phyloP scores from a whole-genome alignment of 306 rosid species.

The Canavalia ensiformis region DNA sequence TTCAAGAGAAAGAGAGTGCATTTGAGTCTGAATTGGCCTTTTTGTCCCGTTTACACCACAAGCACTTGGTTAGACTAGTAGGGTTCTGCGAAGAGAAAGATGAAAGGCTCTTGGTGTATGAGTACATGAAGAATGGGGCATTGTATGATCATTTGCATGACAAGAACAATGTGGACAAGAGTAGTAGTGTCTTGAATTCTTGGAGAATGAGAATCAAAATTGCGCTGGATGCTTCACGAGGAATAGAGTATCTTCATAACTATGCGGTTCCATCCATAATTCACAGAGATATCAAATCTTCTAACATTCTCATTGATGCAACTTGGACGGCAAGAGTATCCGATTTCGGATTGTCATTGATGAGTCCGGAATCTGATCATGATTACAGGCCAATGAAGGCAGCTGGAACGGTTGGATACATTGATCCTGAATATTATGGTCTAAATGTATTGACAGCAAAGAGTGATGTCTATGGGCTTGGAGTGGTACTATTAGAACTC shows the following conservation, averaged over 20 bases:
- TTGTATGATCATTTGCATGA: conserved; percentile 83
- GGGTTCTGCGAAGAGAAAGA: conserved; percentile 92
- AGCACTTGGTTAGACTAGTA: conserved; percentile 88
- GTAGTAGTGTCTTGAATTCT: conserved; percentile 67
- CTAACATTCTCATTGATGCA: conserved; percentile 81
- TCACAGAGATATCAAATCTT: conserved; percentile 92
- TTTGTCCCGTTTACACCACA: conserved; percentile 93
- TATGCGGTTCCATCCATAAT: conserved; percentile 96
- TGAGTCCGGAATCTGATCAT: conserved; percentile 74
- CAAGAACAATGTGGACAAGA: conserved; percentile 74
- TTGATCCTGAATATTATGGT: conserved; percentile 96
- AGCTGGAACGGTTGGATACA: conserved; percentile 94
- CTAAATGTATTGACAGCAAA: conserved; percentile 89
- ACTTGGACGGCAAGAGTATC: conserved; percentile 91
- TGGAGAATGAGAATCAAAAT: conserved; percentile 96
- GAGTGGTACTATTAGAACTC: conserved; percentile 87
- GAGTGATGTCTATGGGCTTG: conserved; percentile 97
- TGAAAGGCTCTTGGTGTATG: conserved; percentile 90
- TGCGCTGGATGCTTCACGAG: conserved; percentile 89
- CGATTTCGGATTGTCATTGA: conserved; percentile 88
- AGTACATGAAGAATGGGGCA: conserved; percentile 96
- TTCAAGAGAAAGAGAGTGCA: conserved; percentile 93
- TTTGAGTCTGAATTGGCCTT: conserved; percentile 91
- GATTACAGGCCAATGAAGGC: conserved; percentile 75
- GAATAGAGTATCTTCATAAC: conserved; percentile 92